Evolutionary conservation across 2,329 filamentous ascomycete genomes (phyloP), one percentile per base, ranked within the genome.

Genomic region (Neofusicoccum laricinum): DNA sequence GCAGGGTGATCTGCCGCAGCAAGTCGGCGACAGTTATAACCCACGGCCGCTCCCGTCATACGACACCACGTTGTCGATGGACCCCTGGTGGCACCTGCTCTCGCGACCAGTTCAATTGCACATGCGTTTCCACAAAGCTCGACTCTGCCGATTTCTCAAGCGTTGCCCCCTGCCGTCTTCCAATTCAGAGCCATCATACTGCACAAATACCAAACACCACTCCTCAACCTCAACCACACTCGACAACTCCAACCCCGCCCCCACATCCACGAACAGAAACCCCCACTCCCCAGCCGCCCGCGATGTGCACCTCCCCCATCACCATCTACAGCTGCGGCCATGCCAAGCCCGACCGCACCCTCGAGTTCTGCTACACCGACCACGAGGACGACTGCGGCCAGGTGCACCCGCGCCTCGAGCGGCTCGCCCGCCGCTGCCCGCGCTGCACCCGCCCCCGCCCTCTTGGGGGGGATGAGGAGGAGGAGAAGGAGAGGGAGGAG

Each of bases 241-340:
- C 8, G 15, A 41, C 38, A 8, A 41, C 38, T 41, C 8, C 25
- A 34, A 34, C 38, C 19, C 6, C 19, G 38, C 30, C 15, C 38
- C 45, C 8, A 36, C 19, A 36, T 4, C 10, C 11, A 34, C 11
- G 6, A 46, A 59, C 2, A 32, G n/a, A 43, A 14, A 11, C 12
- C 12, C 12, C 2, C 11, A 4, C 6, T 2, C 0, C 12, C 12
- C 12, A 34, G 14, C 7, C 46, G 7, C 4, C 32, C 49, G 36
- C 8, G 14, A 59, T 59, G 55, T 59, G 55, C 55, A 59, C 55
- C 30, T 59, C 55, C 12, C 55, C 55, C 11, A 59, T 25, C 55
- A 59, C 55, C 25, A 34, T 59, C 25, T 59, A 59, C 41, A 59
- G 30, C 55, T 59, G 55, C 55, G 55, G 55, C 55, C 55, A 59